phyloP scores from a whole-genome alignment of 495 filamentous ascomycete genomes.

The Echria macrotheca region DNA sequence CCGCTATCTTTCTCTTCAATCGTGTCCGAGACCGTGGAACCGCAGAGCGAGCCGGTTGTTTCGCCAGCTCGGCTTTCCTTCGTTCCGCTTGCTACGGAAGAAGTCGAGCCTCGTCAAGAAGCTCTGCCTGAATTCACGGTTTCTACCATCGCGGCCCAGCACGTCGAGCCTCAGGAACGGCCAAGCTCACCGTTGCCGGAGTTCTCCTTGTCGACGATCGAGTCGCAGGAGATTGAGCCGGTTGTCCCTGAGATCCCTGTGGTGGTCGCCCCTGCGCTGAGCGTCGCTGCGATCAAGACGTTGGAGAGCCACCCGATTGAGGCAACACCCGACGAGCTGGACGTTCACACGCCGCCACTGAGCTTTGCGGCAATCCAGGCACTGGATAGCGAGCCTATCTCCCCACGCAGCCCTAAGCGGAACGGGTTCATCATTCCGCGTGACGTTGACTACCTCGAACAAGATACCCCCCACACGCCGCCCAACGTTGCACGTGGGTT shows the following conservation, averaged over 20 bases:
- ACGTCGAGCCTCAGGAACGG: constrained; percentile 16
- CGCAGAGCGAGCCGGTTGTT: constrained; percentile 12
- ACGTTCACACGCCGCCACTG: constrained; percentile 21
- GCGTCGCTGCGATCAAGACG: constrained; percentile 2
- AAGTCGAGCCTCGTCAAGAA: constrained; percentile 22
- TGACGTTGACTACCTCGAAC: constrained; percentile 22
- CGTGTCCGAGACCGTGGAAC: constrained; percentile 20
- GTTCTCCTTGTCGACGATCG: constrained; percentile 19
- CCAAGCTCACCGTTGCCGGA: constrained; percentile 5
- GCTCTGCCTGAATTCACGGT: neutral
- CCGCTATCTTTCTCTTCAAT: constrained; percentile 20
- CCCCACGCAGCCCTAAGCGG: constrained; percentile 40
- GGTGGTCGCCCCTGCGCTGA: constrained; percentile 1
- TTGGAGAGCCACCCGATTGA: constrained; percentile 15
- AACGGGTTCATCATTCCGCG: constrained; percentile 45
- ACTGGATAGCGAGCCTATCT: constrained; percentile 47
- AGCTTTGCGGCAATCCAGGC: constrained; percentile 46
- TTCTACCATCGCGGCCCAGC: constrained; percentile 6
- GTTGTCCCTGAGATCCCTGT: constrained; percentile 16
- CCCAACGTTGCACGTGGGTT: constrained; percentile 38
- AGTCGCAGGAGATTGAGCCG: constrained; percentile 44
- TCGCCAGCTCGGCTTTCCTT: constrained; percentile 20
- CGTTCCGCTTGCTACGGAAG: constrained; percentile 22
- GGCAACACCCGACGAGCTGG: constrained; percentile 5
- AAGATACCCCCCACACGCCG: constrained; percentile 22